These are phyloP conservation scores for Pseudocercospora vitis DNA, from an alignment of 2,329 filamentous ascomycete genomes.

Conservation along the genomic window DNA sequence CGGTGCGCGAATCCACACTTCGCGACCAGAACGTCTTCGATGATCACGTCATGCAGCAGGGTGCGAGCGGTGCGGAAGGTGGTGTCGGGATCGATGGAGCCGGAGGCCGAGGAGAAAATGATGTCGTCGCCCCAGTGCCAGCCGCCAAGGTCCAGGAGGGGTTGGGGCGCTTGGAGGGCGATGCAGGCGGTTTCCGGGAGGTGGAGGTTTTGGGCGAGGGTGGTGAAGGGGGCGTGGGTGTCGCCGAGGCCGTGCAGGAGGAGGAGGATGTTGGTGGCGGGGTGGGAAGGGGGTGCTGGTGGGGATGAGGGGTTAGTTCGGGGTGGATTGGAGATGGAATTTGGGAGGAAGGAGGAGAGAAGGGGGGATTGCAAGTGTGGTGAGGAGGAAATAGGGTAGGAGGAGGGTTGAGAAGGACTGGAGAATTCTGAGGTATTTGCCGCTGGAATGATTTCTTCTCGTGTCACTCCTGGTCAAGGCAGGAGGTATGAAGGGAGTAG, in stretches of 20 bases:
- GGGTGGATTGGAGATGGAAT: not conserved
- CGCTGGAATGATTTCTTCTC: too few relatives aligned
- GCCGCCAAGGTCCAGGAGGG: slow-evolving; percentile 65
- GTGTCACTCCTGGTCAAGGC: not conserved
- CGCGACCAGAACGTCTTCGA: slow-evolving; percentile 47
- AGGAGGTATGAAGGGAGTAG: not conserved
- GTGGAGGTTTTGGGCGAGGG: slow-evolving; percentile 66
- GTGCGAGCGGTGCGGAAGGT: slow-evolving; percentile 51
- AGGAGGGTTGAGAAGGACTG: too few relatives aligned
- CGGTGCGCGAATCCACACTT: slow-evolving; percentile 53
- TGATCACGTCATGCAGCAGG: too few relatives aligned
- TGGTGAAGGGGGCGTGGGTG: slow-evolving; percentile 65
- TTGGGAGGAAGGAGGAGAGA: too few relatives aligned
- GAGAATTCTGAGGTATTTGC: too few relatives aligned
- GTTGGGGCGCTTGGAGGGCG: slow-evolving; percentile 68
- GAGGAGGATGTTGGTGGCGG: slow-evolving; percentile 72
- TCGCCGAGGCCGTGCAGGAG: slow-evolving; percentile 86
- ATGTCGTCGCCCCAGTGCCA: slow-evolving; percentile 65
- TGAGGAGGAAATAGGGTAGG: too few relatives aligned
- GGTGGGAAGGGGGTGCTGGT: slow-evolving; percentile 51
- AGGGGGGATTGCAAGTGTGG: too few relatives aligned
- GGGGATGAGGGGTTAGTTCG: slow-evolving; percentile 8
- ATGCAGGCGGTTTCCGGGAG: slow-evolving; percentile 77
- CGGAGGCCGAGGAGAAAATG: slow-evolving; percentile 53
- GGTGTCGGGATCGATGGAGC: slow-evolving; percentile 56